Conservation (phyloP, 129 eudicot species). For the Chrysanthemum seticuspe region DNA sequence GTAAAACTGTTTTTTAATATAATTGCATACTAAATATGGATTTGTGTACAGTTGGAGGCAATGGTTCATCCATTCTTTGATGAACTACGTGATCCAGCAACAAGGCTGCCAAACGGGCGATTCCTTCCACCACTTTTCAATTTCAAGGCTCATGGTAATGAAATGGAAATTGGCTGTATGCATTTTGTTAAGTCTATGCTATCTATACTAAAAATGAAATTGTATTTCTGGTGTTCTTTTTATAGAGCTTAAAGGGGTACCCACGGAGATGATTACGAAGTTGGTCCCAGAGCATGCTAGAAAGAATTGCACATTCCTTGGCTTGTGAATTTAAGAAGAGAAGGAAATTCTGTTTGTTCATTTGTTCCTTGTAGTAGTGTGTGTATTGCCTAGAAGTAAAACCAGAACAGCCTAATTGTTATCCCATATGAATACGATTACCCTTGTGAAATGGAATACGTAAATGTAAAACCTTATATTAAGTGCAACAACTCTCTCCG, state of each 20-base stretch:
- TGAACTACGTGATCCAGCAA: conserved; percentile 85
- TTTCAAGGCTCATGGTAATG: conserved; percentile 79
- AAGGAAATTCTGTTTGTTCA: conserved; percentile 26
- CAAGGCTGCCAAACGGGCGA: conserved; percentile 84
- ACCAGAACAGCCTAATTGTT: conserved; percentile 18
- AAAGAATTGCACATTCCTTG: conserved; percentile 72
- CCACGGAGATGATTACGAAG: conserved; percentile 52
- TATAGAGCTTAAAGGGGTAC: conserved; percentile 73
- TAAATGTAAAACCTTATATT: conserved; percentile 24
- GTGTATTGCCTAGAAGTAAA: conserved; percentile 30
- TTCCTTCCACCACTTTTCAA: conserved; percentile 84
- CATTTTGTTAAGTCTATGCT: background rate
- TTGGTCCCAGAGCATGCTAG: conserved; percentile 76
- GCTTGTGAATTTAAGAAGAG: conserved; percentile 37
- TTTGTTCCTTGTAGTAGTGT: conserved; percentile 30
- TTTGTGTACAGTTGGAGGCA: conserved; percentile 64
- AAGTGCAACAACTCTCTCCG: conserved; percentile 21
- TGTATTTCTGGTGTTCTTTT: conserved; percentile 5
- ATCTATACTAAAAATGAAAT: conserved; percentile 9
- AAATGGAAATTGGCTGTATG: background rate
- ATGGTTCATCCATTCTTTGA: conserved; percentile 79
- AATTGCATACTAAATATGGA: background rate
- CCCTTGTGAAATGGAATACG: conserved; percentile 28
- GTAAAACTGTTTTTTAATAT: background rate
- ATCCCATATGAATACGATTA: conserved; percentile 25